These are phyloP conservation scores for Boehmeria nivea DNA, from an alignment of 306 rosid genomes.

Conservation along the genomic window DNA sequence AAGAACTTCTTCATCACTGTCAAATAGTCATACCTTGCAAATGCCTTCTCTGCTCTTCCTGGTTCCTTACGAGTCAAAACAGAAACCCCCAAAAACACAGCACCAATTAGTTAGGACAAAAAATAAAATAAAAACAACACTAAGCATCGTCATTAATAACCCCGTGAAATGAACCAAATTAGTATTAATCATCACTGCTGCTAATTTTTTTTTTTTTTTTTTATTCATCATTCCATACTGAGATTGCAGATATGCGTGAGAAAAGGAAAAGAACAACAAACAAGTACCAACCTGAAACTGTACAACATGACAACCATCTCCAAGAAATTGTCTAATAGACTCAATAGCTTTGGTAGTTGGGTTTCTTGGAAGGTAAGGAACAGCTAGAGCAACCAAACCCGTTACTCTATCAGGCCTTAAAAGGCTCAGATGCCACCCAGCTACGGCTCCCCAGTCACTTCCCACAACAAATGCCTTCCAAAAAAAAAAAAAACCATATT, in stretches of 20 bases:
- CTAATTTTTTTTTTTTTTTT: too few species aligned
- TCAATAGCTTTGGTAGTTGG: constrained; percentile 30
- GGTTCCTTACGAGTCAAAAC: constrained; percentile 51
- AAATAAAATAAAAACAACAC: neutral
- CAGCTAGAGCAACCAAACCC: constrained; percentile 41
- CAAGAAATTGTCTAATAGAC: constrained; percentile 25
- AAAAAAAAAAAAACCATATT: neutral
- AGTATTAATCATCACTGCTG: too few species aligned
- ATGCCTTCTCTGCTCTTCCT: constrained; percentile 71
- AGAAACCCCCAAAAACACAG: neutral
- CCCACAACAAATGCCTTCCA: constrained; percentile 62
- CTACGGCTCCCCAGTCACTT: constrained; percentile 44
- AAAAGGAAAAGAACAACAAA: too few species aligned
- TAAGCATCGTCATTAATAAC: neutral
- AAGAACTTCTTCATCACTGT: constrained; percentile 72
- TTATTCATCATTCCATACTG: too few species aligned
- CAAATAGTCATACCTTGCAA: constrained; percentile 68
- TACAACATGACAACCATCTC: constrained; percentile 45
- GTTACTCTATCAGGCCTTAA: constrained; percentile 64
- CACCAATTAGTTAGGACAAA: too few species aligned
- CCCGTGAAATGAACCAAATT: neutral
- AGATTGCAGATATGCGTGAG: too few species aligned
- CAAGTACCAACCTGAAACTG: constrained; percentile 94
- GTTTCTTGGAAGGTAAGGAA: constrained; percentile 32
- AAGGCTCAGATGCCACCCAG: constrained; percentile 56